Evolutionary conservation across 768 basidiomycete species (phyloP).

Genomic region (Chalciporus chontae): DNA sequence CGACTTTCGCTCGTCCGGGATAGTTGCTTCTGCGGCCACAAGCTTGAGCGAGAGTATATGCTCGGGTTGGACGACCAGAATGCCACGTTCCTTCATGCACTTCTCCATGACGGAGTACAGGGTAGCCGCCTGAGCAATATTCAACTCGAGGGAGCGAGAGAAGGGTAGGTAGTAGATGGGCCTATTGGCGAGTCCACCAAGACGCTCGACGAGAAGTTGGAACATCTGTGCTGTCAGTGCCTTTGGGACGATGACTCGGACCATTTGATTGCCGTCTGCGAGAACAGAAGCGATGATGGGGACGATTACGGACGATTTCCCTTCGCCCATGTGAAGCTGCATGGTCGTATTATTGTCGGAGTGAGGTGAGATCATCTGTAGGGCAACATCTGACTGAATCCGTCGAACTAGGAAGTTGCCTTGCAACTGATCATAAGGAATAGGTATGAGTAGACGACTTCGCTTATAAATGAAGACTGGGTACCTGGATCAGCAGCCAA

Average conservation of each 20-base stretch:
- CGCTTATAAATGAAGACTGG: too few species aligned
- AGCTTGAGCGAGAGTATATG: conserved; percentile 51
- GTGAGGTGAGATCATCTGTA: conserved; percentile 44
- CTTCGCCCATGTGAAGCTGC: conserved; percentile 60
- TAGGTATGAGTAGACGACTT: background rate
- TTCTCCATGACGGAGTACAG: conserved; percentile 34
- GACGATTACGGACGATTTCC: conserved; percentile 48
- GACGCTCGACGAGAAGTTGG: conserved; percentile 39
- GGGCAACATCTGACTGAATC: conserved; percentile 40
- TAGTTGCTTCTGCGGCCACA: conserved; percentile 37
- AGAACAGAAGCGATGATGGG: conserved; percentile 40
- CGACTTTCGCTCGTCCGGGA: background rate
- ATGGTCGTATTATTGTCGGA: conserved; percentile 35
- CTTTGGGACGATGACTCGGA: conserved; percentile 50
- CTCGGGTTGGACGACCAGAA: conserved; percentile 52
- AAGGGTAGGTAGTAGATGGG: conserved; percentile 51
- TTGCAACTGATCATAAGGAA: conserved; percentile 38
- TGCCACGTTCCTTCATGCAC: conserved; percentile 38
- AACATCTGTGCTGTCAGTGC: conserved; percentile 47
- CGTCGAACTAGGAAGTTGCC: conserved; percentile 40
- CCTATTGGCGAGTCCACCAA: conserved; percentile 44
- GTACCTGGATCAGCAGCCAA: conserved; percentile 46
- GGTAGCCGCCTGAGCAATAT: conserved; percentile 8
- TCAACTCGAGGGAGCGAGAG: conserved; percentile 36
- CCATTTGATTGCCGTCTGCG: conserved; percentile 41